Evolutionary conservation across 495 filamentous ascomycete species (phyloP).

Genomic region (Lindgomyces ingoldianus): DNA sequence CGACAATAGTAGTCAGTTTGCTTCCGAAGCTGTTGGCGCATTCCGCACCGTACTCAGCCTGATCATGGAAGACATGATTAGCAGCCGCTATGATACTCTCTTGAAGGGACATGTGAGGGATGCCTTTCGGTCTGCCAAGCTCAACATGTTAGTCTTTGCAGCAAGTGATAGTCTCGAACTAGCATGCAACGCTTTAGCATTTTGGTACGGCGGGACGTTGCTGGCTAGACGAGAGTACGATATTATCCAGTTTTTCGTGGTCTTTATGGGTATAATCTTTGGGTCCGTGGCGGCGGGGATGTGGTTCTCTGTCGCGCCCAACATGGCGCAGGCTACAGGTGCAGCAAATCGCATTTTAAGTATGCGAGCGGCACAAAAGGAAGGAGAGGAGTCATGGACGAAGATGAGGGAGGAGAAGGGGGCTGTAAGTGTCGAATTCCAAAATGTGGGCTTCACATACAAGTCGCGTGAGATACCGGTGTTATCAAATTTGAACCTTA

Average conservation of each 20-base stretch:
- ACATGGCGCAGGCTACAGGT: conserved; percentile 36
- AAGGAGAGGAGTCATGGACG: background rate
- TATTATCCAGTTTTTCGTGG: conserved; percentile 36
- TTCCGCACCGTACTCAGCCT: conserved; percentile 39
- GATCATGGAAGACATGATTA: conserved; percentile 39
- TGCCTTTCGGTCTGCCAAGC: conserved; percentile 34
- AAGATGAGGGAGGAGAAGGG: too few species aligned
- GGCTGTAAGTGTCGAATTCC: too few species aligned
- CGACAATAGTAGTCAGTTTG: conserved; percentile 40
- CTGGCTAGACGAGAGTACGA: conserved; percentile 37
- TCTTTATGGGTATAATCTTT: conserved; percentile 39
- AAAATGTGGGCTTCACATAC: conserved; percentile 68
- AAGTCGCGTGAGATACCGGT: conserved; percentile 52
- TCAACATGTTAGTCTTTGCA: conserved; percentile 36
- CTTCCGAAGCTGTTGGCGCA: conserved; percentile 39
- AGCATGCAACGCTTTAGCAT: conserved; percentile 36
- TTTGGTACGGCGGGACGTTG: conserved; percentile 41
- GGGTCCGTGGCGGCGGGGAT: conserved; percentile 37
- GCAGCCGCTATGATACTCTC: conserved; percentile 33
- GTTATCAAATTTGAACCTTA: conserved; percentile 71
- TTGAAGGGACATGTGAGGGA: conserved; percentile 28
- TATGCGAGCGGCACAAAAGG: conserved; percentile 16
- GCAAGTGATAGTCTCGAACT: conserved; percentile 37
- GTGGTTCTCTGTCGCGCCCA: conserved; percentile 38
- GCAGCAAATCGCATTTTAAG: conserved; percentile 37